Evolutionary conservation across 2,329 filamentous ascomycete species (phyloP).

Genomic region (Aspergillus tamarii): DNA sequence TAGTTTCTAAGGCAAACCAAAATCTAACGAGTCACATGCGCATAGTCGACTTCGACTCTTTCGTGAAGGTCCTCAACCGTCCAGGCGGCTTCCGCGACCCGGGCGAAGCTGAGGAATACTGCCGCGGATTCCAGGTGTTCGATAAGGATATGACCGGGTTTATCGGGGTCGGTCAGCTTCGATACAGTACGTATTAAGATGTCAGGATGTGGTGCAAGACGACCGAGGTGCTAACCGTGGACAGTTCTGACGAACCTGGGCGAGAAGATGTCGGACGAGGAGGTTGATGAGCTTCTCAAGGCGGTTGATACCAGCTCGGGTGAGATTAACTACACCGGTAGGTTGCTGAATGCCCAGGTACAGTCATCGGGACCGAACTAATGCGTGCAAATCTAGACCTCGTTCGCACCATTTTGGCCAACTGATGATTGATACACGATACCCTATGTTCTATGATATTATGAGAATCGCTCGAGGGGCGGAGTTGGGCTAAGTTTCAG

Average conservation of each 20-base stretch:
- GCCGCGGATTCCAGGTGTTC: slow-evolving; percentile 97
- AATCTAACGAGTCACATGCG: not conserved
- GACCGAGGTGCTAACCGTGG: slow-evolving; percentile 3
- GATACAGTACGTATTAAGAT: slow-evolving; percentile 66
- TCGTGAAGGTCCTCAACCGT: slow-evolving; percentile 94
- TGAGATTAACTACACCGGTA: slow-evolving; percentile 97
- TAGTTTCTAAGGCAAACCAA: not conserved
- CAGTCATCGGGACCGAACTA: not conserved
- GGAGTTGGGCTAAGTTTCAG: slow-evolving; percentile 10
- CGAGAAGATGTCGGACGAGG: slow-evolving; percentile 99
- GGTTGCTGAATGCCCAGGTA: slow-evolving; percentile 33
- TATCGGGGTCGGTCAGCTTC: slow-evolving; percentile 95
- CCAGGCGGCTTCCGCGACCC: slow-evolving; percentile 98
- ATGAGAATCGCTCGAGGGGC: slow-evolving; percentile 7
- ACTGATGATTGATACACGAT: slow-evolving; percentile 58
- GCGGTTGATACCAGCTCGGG: slow-evolving; percentile 93
- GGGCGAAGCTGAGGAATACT: slow-evolving; percentile 97
- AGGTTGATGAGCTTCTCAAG: slow-evolving; percentile 98
- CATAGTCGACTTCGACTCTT: slow-evolving; percentile 95
- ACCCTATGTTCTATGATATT: slow-evolving; percentile 29
- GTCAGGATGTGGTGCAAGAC: not conserved
- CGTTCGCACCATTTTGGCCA: slow-evolving; percentile 83
- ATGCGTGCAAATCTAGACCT: slow-evolving; percentile 59
- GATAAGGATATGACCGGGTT: slow-evolving; percentile 99
- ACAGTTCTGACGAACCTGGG: slow-evolving; percentile 90